These are phyloP conservation scores for Begonia fuchsioides DNA, from an alignment of 306 rosid genomes.

Conservation along the genomic window DNA sequence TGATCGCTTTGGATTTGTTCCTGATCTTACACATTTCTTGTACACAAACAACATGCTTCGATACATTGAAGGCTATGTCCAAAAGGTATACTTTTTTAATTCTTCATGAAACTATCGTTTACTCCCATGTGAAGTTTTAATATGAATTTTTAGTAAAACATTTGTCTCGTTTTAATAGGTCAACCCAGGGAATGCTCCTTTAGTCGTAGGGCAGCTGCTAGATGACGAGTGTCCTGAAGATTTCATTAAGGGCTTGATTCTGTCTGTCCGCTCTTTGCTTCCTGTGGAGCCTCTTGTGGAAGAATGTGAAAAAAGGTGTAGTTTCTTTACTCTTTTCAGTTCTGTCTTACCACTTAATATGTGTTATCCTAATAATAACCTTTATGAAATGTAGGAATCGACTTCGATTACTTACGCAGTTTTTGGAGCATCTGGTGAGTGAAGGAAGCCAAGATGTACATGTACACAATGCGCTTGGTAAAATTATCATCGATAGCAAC, in stretches of 20 bases:
- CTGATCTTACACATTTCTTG: slow-evolving; percentile 92
- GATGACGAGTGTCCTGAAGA: slow-evolving; percentile 99
- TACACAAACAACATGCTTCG: slow-evolving; percentile 98
- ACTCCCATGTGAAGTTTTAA: neutral
- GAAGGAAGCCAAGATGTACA: slow-evolving; percentile 99
- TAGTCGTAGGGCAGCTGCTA: slow-evolving; percentile 93
- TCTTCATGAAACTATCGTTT: neutral
- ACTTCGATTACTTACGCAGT: slow-evolving; percentile 87
- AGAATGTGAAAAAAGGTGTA: slow-evolving; percentile 96
- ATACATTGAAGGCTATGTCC: slow-evolving; percentile 96
- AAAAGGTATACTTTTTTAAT: slow-evolving; percentile 47
- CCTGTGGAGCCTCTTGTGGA: slow-evolving; percentile 99
- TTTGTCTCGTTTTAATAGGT: slow-evolving; percentile 41
- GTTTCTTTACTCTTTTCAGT: neutral
- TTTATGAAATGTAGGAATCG: slow-evolving; percentile 56
- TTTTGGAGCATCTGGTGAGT: slow-evolving; percentile 97
- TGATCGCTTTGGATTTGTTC: slow-evolving; percentile 97
- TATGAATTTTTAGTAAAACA: neutral
- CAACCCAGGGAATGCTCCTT: slow-evolving; percentile 94
- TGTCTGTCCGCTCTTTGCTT: slow-evolving; percentile 95
- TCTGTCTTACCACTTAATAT: neutral
- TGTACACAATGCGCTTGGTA: slow-evolving; percentile 95
- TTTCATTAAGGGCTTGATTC: slow-evolving; percentile 92
- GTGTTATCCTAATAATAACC: neutral
- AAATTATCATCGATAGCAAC: slow-evolving; percentile 96